Evolutionary conservation across 164 flowering plant genomes (phyloP).

Genomic region (Aristolochia contorta): DNA sequence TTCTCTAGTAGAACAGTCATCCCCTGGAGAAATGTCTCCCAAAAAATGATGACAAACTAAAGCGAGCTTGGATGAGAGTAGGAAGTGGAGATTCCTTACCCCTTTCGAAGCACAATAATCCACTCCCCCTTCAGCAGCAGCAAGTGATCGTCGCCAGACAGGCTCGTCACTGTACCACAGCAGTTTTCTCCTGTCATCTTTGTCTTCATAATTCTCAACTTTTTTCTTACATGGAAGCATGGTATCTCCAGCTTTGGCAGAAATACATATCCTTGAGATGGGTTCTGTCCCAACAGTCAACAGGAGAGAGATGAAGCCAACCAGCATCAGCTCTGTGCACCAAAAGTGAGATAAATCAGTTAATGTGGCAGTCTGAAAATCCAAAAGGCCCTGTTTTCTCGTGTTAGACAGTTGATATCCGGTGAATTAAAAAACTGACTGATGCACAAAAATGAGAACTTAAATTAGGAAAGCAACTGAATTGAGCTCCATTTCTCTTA

Average conservation of each 20-base stretch:
- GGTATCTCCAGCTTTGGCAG: slow-evolving; percentile 17
- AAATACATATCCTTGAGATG: slow-evolving; percentile 42
- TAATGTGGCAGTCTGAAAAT: not conserved
- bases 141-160: slow-evolving; percentile 37
- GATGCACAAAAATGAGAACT: too few species aligned
- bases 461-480: not conserved
- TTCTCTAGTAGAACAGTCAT: too few species aligned
- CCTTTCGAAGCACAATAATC: slow-evolving; percentile 19
- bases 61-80: not conserved
- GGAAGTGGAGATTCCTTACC: slow-evolving; percentile 13
- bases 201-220: not conserved
- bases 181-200: slow-evolving; percentile 24
- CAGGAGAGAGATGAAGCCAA: slow-evolving; percentile 64
- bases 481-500: not conserved
- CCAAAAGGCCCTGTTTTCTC: too few species aligned
- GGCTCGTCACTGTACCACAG: slow-evolving; percentile 23
- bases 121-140: slow-evolving; percentile 20
- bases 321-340: slow-evolving; percentile 57
- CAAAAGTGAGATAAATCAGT: not conserved
- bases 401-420: too few species aligned
- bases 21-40: not conserved
- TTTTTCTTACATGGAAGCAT: slow-evolving; percentile 53
- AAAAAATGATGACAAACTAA: not conserved
- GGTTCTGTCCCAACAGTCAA: slow-evolving; percentile 36
- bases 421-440: too few species aligned